These are phyloP conservation scores for Sherardia arvensis DNA, from an alignment of 257 asterid species.

Conservation along the genomic window DNA sequence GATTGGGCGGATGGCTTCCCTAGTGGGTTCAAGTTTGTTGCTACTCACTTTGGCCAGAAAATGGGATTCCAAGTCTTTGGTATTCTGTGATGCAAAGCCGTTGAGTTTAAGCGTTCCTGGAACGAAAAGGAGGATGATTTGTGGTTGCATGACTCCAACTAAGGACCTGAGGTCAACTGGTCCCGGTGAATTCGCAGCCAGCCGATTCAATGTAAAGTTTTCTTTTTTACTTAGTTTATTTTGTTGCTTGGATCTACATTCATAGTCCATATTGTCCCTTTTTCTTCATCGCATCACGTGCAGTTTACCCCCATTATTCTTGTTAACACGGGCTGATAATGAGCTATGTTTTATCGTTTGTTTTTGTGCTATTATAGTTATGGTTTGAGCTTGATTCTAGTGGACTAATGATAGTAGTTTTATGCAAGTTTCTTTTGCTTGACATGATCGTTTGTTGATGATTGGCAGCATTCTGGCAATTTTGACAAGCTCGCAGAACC, in stretches of 20 bases:
- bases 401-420: background rate
- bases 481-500: slow-evolving; percentile 27
- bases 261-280: background rate
- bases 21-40: slow-evolving; percentile 23
- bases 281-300: background rate
- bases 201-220: slow-evolving; percentile 32
- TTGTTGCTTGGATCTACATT: background rate
- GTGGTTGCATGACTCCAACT: slow-evolving; percentile 59
- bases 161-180: slow-evolving; percentile 34
- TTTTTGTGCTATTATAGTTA: background rate
- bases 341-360: background rate
- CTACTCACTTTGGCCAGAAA: slow-evolving; percentile 22
- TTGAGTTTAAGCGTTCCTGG: slow-evolving; percentile 8
- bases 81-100: slow-evolving; percentile 19
- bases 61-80: slow-evolving; percentile 16
- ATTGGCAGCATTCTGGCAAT: slow-evolving; percentile 38
- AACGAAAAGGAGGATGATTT: slow-evolving; percentile 30
- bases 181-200: slow-evolving; percentile 21
- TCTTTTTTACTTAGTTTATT: background rate
- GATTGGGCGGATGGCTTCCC: slow-evolving; percentile 15
- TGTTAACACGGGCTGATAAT: background rate
- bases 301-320: background rate
- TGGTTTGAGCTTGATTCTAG: slow-evolving; percentile 7
- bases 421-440: background rate
- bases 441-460: slow-evolving; percentile 14